Base-by-base conservation (phyloP, 768 basidiomycete genomes). In the Asterophora parasitica region DNA sequence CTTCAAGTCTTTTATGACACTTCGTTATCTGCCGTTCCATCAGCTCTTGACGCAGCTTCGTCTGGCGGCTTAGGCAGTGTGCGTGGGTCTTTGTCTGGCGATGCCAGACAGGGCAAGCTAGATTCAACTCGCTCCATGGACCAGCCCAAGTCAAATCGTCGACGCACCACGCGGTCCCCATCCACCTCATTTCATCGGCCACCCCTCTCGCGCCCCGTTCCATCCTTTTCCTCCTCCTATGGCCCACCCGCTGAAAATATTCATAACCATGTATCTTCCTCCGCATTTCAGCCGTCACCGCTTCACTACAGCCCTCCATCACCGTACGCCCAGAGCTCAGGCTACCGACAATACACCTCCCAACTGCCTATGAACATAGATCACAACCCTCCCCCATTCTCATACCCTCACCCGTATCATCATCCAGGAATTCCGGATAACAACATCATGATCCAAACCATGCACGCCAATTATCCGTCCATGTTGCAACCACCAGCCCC, bases 271-370 rank as follows among this genome's bases (percentile, higher is more conserved):
- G 47, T 30, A 2, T 45, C 55, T 44, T 44, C 62, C 32, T 32
- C 57, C 16, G 39, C 40, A 17, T 64, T 61, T 46, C 59, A 58
- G 46, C 55, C 54, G 33, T 49, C 61, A 1, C 15, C 58, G 31
- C 49, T 54, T 48, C 65, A 61, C 48, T 65, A 68, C 45, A 44
- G 64, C 7, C 46, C 64, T 9, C 42, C 55, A 26, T 49, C 61
- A 15, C 52, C 58, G 4, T 73, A 71, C 51, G 57, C 60, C 51
- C 72, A 70, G 27, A 64, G 56, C 16, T 36, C 58, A 20, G 58
- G 57, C 55, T 75, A 71, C 49, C 58, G 72, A 46, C 76, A 70
- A 62, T 81, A 80, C 65, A 61, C 76, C 55, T 51, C 69, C 2
- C 75, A 71, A 55, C 67, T 69, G 17, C 63, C 66, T 9, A 55